Percentiles rank a stretch among this genome's conserved stretches.
phyloP scores from a whole-genome alignment of 306 rosid species.

The Morella rubra region DNA sequence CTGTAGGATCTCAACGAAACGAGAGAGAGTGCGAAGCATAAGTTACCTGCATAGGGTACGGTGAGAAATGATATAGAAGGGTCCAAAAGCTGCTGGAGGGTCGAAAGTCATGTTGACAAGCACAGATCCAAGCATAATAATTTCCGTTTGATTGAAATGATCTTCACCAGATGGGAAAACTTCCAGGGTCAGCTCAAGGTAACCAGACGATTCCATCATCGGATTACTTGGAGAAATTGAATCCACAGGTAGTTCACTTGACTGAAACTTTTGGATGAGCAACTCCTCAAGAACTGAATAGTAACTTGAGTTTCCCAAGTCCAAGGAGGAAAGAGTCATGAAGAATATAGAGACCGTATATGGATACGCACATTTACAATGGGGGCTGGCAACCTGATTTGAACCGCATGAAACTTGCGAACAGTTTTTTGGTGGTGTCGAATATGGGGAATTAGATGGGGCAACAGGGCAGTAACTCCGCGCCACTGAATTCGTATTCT shows the following conservation, averaged over 20 bases:
- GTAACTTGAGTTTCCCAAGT: conserved; percentile 29
- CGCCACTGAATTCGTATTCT: conserved; percentile 5
- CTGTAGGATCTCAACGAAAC: neutral
- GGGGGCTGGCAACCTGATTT: conserved; percentile 52
- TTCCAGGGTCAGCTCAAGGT: conserved; percentile 40
- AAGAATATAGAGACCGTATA: conserved; percentile 53
- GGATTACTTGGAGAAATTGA: conserved; percentile 47
- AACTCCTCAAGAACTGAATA: conserved; percentile 28
- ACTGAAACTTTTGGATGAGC: conserved; percentile 24
- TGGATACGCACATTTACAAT: conserved; percentile 68
- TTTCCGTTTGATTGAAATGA: conserved; percentile 44
- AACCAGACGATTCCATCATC: conserved; percentile 1
- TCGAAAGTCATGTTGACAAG: conserved; percentile 54
- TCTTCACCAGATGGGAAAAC: conserved; percentile 52
- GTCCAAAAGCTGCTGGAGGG: conserved; percentile 51
- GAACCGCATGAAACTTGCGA: conserved; percentile 32
- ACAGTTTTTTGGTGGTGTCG: conserved; percentile 40
- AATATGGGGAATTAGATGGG: conserved; percentile 19
- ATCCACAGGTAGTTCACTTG: conserved; percentile 33
- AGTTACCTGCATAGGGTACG: conserved; percentile 39
- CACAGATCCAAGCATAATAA: conserved; percentile 37
- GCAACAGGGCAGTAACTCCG: conserved; percentile 39
- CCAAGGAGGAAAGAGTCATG: conserved; percentile 61
- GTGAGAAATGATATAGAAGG: conserved; percentile 34
- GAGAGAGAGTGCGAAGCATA: neutral